These are phyloP conservation scores for Candida berthetii DNA, from an alignment of 805 yeast species.

Conservation along the genomic window DNA sequence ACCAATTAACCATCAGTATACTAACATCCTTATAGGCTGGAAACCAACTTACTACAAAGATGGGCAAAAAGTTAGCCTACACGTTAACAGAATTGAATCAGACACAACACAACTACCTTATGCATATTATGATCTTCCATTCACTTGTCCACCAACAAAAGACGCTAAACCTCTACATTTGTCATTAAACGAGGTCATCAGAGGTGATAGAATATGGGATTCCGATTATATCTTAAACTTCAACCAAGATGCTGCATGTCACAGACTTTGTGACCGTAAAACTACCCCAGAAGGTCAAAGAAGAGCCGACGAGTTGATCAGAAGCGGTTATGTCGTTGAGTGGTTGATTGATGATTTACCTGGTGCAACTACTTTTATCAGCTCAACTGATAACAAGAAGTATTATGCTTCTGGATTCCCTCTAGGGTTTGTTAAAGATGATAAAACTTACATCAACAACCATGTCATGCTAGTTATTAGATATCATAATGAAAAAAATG, in stretches of 20 bases:
- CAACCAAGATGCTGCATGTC: constrained; percentile 61
- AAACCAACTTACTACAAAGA: constrained; percentile 28
- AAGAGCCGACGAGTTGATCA: constrained; percentile 55
- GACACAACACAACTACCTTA: constrained; percentile 73
- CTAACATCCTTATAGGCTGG: constrained; percentile 22
- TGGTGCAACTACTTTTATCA: constrained; percentile 78
- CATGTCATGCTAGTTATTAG: constrained; percentile 79
- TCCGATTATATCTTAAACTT: constrained; percentile 64
- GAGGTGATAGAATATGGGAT: constrained; percentile 77
- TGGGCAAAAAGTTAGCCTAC: constrained; percentile 61
- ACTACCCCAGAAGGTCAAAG: constrained; percentile 44
- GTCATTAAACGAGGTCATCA: constrained; percentile 68
- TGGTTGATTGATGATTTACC: constrained; percentile 85
- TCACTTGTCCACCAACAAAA: constrained; percentile 65
- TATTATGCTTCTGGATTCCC: constrained; percentile 88
- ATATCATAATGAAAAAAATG: constrained; percentile 47
- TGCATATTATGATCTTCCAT: constrained; percentile 71
- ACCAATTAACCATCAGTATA: too few species aligned
- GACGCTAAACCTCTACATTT: constrained; percentile 55
- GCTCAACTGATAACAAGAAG: constrained; percentile 49
- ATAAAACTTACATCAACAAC: constrained; percentile 61
- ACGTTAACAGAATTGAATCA: constrained; percentile 75
- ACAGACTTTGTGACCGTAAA: constrained; percentile 60
- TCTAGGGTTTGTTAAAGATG: constrained; percentile 61
- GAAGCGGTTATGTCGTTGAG: constrained; percentile 69